Conservation (phyloP, 805 yeast species). For the Blastobotrys chiropterorum region DNA sequence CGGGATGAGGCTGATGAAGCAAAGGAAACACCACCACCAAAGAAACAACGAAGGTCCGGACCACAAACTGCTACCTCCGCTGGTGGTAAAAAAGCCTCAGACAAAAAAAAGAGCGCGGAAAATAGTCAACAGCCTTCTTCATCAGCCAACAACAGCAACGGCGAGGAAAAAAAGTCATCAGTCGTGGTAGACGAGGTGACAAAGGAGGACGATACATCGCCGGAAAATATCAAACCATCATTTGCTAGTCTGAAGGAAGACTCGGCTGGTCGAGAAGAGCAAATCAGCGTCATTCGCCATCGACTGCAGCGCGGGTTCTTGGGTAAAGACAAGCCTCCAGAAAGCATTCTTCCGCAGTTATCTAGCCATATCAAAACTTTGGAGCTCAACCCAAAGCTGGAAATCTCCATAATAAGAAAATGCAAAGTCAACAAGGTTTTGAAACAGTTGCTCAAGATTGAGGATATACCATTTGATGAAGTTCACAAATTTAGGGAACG, state of each 20-base stretch:
- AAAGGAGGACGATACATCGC: conserved; percentile 1
- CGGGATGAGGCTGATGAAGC: too few species aligned
- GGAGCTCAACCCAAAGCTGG: conserved; percentile 27
- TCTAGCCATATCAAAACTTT: conserved; percentile 24
- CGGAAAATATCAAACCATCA: neutral
- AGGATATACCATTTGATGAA: conserved; percentile 27
- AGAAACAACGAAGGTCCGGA: conserved; percentile 14
- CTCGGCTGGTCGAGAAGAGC: neutral
- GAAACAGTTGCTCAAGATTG: conserved; percentile 26
- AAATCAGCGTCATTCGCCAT: conserved; percentile 24
- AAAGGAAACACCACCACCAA: conserved; percentile 7
- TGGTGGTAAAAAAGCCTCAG: neutral
- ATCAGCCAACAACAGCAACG: conserved; percentile 1
- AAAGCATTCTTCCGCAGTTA: conserved; percentile 23
- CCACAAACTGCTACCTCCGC: too few species aligned
- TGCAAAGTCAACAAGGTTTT: conserved; percentile 33
- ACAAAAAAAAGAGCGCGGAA: neutral
- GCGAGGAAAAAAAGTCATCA: conserved; percentile 4
- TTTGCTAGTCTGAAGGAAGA: neutral
- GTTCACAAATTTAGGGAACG: conserved; percentile 27
- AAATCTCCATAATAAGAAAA: conserved; percentile 25
- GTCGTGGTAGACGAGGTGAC: neutral
- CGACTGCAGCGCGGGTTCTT: conserved; percentile 29
- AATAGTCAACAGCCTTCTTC: neutral
- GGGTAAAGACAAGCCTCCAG: conserved; percentile 21